Percentiles rank a stretch among this genome's conserved stretches.
phyloP scores from a whole-genome alignment of 2,329 filamentous ascomycete species.

The Ceratocystis destructans region DNA sequence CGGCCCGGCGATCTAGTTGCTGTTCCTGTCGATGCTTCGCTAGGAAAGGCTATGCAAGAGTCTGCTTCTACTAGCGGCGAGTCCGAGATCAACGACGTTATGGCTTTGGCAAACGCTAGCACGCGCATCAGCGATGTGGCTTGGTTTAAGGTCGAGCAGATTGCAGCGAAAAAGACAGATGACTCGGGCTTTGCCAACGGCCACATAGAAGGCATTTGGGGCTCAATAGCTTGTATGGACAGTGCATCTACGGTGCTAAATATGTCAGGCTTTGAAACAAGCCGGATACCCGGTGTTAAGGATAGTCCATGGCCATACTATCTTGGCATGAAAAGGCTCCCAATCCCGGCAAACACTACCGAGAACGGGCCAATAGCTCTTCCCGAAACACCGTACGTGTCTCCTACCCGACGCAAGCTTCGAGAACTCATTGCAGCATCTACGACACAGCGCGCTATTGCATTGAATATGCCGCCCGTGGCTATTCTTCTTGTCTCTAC shows the following conservation, averaged over 20 bases:
- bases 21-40: slow-evolving; percentile 72
- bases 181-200: slow-evolving; percentile 38
- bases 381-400: slow-evolving; percentile 39
- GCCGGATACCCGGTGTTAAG: slow-evolving; percentile 61
- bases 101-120: slow-evolving; percentile 33
- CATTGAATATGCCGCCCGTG: slow-evolving; percentile 74
- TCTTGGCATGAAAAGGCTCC: slow-evolving; percentile 57
- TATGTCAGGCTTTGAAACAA: slow-evolving; percentile 76
- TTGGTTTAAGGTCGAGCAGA: slow-evolving; percentile 84
- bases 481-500: slow-evolving; percentile 82
- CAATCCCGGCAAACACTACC: slow-evolving; percentile 30
- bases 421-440: slow-evolving; percentile 77
- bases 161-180: slow-evolving; percentile 42
- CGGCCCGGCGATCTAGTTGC: slow-evolving; percentile 80
- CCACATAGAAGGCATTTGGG: slow-evolving; percentile 58
- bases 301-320: slow-evolving; percentile 83
- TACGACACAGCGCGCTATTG: slow-evolving; percentile 74
- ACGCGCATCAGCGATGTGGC: slow-evolving; percentile 46
- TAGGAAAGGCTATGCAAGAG: slow-evolving; percentile 72
- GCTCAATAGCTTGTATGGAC: slow-evolving; percentile 73
- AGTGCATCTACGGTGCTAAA: slow-evolving; percentile 77
- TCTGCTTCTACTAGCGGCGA: slow-evolving; percentile 39
- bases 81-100: slow-evolving; percentile 57
- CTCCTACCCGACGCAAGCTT: slow-evolving; percentile 54
- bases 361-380: slow-evolving; percentile 27